These are phyloP conservation scores for Lithocarpus polystachyus DNA, from an alignment of 306 rosid genomes.

Conservation along the genomic window DNA sequence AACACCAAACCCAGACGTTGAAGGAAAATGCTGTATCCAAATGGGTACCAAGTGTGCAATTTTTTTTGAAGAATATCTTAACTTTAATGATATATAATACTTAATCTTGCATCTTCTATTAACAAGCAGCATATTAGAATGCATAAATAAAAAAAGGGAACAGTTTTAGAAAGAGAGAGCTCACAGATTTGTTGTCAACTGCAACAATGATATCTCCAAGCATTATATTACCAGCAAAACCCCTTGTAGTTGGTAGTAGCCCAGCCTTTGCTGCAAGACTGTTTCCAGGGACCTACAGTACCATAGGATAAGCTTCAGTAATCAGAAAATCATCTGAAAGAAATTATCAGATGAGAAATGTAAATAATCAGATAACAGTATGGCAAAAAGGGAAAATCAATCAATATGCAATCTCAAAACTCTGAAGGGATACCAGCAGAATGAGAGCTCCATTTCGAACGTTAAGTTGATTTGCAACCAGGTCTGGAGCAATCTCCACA, in stretches of 20 bases:
- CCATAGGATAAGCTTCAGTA: background rate
- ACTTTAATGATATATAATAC: background rate
- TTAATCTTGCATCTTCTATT: too few relatives aligned
- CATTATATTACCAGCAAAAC: slow-evolving; percentile 81
- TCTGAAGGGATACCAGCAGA: slow-evolving; percentile 50
- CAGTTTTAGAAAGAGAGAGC: slow-evolving; percentile 30
- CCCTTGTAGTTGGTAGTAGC: slow-evolving; percentile 75
- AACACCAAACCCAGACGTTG: too few relatives aligned
- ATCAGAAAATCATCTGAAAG: slow-evolving; percentile 9
- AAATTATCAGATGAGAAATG: background rate
- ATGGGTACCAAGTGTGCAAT: background rate
- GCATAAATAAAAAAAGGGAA: slow-evolving; percentile 7
- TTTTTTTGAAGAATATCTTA: background rate
- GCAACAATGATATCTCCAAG: slow-evolving; percentile 87
- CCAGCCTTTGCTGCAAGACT: slow-evolving; percentile 86
- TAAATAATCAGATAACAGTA: background rate
- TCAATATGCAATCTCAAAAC: background rate
- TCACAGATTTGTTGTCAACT: slow-evolving; percentile 78
- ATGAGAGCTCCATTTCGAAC: slow-evolving; percentile 92
- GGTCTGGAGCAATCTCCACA: slow-evolving; percentile 84
- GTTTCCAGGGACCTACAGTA: slow-evolving; percentile 70
- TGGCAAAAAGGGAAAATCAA: background rate
- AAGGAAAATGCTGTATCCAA: too few relatives aligned
- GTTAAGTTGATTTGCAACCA: slow-evolving; percentile 78
- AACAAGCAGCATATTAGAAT: background rate